Evolutionary conservation across 2,329 filamentous ascomycete genomes (phyloP).

Genomic region (Botryotinia globosa): DNA sequence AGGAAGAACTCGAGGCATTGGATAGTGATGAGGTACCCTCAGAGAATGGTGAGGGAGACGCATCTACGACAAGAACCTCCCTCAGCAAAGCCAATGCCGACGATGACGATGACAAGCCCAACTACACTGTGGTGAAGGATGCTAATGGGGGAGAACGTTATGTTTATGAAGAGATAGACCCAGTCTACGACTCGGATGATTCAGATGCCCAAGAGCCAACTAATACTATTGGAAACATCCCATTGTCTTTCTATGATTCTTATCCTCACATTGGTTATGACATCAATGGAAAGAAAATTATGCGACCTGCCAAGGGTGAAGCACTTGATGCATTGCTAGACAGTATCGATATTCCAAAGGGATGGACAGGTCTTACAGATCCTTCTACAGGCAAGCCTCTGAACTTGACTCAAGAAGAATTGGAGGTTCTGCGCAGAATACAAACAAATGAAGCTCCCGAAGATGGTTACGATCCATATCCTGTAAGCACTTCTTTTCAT

Average conservation of each 20-base stretch:
- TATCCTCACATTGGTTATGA: slow-evolving; percentile 99
- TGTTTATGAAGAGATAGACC: slow-evolving; percentile 89
- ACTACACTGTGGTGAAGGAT: slow-evolving; percentile 65
- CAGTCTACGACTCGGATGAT: slow-evolving; percentile 94
- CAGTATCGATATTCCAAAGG: slow-evolving; percentile 94
- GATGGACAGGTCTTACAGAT: slow-evolving; percentile 95
- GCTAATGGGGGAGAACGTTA: slow-evolving; percentile 90
- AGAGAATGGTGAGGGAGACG: slow-evolving; percentile 36
- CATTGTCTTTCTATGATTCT: slow-evolving; percentile 90
- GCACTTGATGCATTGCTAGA: slow-evolving; percentile 91
- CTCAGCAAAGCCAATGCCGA: slow-evolving; percentile 42
- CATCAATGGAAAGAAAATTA: slow-evolving; percentile 97
- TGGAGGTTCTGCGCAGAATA: slow-evolving; percentile 83
- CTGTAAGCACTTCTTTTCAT: slow-evolving; percentile 49
- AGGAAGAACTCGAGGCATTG: slow-evolving; percentile 43
- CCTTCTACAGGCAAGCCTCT: slow-evolving; percentile 90
- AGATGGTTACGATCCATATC: slow-evolving; percentile 90
- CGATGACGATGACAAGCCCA: slow-evolving; percentile 43
- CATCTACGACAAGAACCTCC: slow-evolving; percentile 42
- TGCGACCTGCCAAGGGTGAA: slow-evolving; percentile 90
- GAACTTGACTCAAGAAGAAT: slow-evolving; percentile 79
- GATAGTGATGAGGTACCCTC: slow-evolving; percentile 52
- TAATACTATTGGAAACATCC: slow-evolving; percentile 96
- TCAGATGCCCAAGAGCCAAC: slow-evolving; percentile 73
- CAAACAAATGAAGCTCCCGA: slow-evolving; percentile 85